Evolutionary conservation across 371 early-diverging fungal genomes (phyloP).

Genomic region (Mucor circinelloides): DNA sequence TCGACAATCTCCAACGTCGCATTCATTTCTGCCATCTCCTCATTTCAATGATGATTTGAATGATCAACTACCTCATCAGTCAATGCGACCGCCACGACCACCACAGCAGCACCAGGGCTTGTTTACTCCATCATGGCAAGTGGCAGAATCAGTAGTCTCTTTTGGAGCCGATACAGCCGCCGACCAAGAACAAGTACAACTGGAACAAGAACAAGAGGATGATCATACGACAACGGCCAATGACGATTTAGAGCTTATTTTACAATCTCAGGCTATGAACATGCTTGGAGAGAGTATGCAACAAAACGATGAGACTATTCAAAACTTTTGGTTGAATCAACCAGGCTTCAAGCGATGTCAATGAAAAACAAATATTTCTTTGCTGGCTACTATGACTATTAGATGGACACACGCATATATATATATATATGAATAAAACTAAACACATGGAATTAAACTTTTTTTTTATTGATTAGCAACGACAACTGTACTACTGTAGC

Average conservation of each 20-base stretch:
- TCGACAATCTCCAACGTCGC: background rate
- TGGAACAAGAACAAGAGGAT: background rate
- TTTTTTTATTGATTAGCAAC: background rate
- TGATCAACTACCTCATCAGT: too few relatives aligned
- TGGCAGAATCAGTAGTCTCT: background rate
- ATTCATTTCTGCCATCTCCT: background rate
- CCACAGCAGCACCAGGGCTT: background rate
- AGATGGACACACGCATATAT: too few relatives aligned
- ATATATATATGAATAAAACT: background rate
- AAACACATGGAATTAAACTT: background rate
- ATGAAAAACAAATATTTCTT: background rate
- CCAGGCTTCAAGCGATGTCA: slow-evolving; percentile 2
- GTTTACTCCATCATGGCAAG: background rate
- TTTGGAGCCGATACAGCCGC: background rate
- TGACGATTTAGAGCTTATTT: background rate
- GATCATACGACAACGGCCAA: background rate
- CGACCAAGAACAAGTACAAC: background rate
- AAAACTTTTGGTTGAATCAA: slow-evolving; percentile 9
- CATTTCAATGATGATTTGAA: background rate
- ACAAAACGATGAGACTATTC: background rate
- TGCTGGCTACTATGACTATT: too few relatives aligned
- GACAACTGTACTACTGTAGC: slow-evolving; percentile 30
- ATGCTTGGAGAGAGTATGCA: background rate
- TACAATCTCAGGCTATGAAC: background rate
- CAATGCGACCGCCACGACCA: background rate